phyloP scores from a whole-genome alignment of 495 filamentous ascomycete species.

The Hypomontagnella monticulosa region DNA sequence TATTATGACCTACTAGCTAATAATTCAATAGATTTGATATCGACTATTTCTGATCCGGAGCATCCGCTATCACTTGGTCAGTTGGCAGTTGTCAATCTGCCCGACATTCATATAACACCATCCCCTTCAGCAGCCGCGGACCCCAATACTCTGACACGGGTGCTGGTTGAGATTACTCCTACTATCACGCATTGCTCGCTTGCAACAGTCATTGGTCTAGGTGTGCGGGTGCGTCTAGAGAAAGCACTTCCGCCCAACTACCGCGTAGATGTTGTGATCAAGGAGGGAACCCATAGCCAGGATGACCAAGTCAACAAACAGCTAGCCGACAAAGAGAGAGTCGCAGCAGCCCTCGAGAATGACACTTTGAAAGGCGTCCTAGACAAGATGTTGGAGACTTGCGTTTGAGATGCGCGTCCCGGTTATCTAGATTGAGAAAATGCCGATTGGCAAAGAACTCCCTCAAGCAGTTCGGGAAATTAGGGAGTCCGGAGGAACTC shows the following conservation, averaged over 20 bases:
- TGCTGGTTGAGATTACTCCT: conserved; percentile 85
- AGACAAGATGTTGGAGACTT: conserved; percentile 92
- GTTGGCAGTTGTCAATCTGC: conserved; percentile 90
- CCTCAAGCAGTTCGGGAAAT: not conserved
- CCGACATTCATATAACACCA: conserved; percentile 84
- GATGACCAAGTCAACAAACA: conserved; percentile 97
- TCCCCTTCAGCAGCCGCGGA: conserved; percentile 64
- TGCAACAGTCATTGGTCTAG: conserved; percentile 95
- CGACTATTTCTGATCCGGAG: conserved; percentile 93
- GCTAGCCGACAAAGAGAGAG: conserved; percentile 93
- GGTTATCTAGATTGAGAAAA: not conserved
- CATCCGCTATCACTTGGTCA: conserved; percentile 93
- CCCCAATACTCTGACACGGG: conserved; percentile 56
- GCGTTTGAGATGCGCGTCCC: conserved; percentile 49
- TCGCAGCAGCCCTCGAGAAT: conserved; percentile 95
- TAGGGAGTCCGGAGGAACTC: not conserved
- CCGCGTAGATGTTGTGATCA: conserved; percentile 90
- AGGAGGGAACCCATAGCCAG: conserved; percentile 94
- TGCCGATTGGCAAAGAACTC: conserved; percentile 2
- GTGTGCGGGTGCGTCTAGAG: conserved; percentile 89
- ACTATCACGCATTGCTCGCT: conserved; percentile 97
- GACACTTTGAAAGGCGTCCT: conserved; percentile 86
- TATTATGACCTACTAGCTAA: conserved; percentile 47
- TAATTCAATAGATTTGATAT: conserved; percentile 79
- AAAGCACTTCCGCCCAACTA: conserved; percentile 92